Evolutionary conservation across 1,284 basidiomycete genomes (phyloP).

Genomic region (Butyriboletus appendiculatus): DNA sequence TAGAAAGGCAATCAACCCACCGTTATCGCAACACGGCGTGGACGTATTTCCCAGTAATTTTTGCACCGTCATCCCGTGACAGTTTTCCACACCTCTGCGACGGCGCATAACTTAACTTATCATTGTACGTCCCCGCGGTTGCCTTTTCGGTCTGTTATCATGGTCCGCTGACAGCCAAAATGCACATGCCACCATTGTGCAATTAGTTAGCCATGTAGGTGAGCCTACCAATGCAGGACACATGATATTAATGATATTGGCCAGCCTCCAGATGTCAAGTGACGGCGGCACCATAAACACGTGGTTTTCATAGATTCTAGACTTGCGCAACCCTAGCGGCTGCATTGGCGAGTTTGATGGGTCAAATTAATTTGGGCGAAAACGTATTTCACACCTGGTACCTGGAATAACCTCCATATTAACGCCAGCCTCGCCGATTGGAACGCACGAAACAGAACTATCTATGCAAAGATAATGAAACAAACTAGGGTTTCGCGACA

Average conservation of each 20-base stretch:
- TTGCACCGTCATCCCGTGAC: constrained; percentile 11
- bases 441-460: constrained; percentile 1
- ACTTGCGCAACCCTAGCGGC: not conserved
- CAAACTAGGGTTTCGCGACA: not conserved
- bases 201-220: not conserved
- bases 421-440: not conserved
- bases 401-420: constrained; percentile 1
- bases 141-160: not conserved
- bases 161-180: not conserved
- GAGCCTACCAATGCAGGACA: constrained; percentile 2
- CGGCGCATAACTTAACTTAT: not conserved
- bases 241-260: constrained; percentile 3
- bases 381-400: constrained; percentile 1
- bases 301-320: not conserved
- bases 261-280: not conserved
- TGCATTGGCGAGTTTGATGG: not conserved
- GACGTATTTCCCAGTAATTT: constrained; percentile 4
- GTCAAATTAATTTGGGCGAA: constrained; percentile 1
- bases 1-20: constrained; percentile 3
- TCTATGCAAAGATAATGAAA: not conserved
- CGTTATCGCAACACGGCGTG: not conserved
- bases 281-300: constrained; percentile 8
- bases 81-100: constrained; percentile 3
- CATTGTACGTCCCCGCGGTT: constrained; percentile 2
- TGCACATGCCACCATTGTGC: constrained; percentile 7